These are phyloP conservation scores for Potentilla sterilis DNA, from an alignment of 306 rosid species.

Conservation along the genomic window DNA sequence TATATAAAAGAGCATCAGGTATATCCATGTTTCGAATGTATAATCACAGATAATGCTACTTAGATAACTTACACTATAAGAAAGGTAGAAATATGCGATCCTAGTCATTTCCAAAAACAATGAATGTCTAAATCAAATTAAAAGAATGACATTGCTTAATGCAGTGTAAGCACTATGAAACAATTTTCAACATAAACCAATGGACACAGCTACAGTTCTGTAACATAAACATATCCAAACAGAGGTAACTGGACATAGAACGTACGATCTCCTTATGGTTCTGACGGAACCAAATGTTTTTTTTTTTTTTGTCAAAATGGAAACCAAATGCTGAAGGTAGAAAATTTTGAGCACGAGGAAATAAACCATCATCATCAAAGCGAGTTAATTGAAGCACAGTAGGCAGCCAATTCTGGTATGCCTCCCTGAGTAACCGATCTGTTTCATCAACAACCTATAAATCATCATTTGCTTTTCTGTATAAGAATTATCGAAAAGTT, in stretches of 20 bases:
- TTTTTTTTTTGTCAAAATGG: too few relatives aligned
- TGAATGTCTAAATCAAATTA: not conserved
- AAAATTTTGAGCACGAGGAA: slow-evolving; percentile 40
- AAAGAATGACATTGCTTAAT: not conserved
- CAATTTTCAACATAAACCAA: not conserved
- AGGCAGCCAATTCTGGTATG: slow-evolving; percentile 93
- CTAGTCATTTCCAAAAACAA: not conserved
- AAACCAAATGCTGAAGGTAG: slow-evolving; percentile 45
- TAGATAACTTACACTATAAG: not conserved
- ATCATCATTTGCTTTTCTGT: slow-evolving; percentile 26
- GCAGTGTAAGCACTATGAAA: not conserved
- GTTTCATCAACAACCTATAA: slow-evolving; percentile 95
- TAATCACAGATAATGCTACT: not conserved
- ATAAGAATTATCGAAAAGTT: not conserved
- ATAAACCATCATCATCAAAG: slow-evolving; percentile 38
- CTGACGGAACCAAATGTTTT: too few relatives aligned
- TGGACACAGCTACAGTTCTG: slow-evolving; percentile 3
- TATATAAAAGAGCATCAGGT: not conserved
- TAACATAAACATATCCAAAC: slow-evolving; percentile 12
- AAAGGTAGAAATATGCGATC: not conserved
- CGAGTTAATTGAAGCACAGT: slow-evolving; percentile 61
- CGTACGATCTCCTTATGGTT: slow-evolving; percentile 81
- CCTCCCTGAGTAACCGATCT: slow-evolving; percentile 81
- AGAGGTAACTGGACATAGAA: slow-evolving; percentile 29
- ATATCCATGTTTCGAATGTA: not conserved